A percentile compares a stretch with the other conserved stretches of the same genome.
These are phyloP conservation scores for Isatis tinctoria DNA, from an alignment of 345 rosid species.

Conservation along the genomic window DNA sequence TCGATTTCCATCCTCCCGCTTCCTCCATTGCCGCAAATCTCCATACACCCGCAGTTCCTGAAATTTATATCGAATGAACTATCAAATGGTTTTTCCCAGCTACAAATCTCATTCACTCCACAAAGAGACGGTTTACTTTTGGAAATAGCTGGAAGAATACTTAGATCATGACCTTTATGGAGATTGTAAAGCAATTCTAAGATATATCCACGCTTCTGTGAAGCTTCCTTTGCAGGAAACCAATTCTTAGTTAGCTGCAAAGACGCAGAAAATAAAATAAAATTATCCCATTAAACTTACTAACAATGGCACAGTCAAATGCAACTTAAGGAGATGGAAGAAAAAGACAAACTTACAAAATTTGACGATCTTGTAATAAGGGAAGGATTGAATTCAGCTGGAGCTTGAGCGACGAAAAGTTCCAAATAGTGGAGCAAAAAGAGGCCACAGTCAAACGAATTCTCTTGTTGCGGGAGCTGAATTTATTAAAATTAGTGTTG, in stretches of 20 bases:
- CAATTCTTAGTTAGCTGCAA: constrained; percentile 72
- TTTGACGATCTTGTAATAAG: constrained; percentile 40
- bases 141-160: constrained; percentile 33
- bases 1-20: no score
- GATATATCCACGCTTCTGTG: constrained; percentile 66
- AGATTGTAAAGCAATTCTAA: constrained; percentile 60
- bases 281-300: no score
- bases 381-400: constrained; percentile 59
- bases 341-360: constrained; percentile 61
- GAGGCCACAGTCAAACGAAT: constrained; percentile 90
- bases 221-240: constrained; percentile 85
- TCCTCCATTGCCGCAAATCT: no score
- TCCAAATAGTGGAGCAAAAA: constrained; percentile 92
- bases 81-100: no score
- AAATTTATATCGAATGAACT: no score
- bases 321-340: constrained; percentile 4
- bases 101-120: no score
- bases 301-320: neutral
- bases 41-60: no score
- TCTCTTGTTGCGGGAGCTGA: constrained; percentile 95
- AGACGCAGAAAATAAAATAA: neutral
- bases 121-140: constrained; percentile 31
- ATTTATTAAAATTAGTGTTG: constrained; percentile 9
- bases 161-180: constrained; percentile 41
- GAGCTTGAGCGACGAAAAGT: constrained; percentile 68